phyloP scores from a whole-genome alignment of 164 flowering plant species.

The Kingdonia uniflora region DNA sequence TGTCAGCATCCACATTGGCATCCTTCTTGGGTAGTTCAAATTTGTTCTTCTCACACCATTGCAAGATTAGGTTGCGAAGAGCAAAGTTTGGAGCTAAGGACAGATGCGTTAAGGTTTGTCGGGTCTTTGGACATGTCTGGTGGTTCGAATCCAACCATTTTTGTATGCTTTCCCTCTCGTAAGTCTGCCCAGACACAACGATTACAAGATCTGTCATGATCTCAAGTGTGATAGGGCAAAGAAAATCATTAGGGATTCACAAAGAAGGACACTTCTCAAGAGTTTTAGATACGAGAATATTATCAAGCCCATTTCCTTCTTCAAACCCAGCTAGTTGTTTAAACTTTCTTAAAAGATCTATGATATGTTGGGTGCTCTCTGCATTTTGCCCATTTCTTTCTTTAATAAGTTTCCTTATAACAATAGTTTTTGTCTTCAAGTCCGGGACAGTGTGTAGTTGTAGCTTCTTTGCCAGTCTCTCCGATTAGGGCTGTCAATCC shows the following conservation, averaged over 20 bases:
- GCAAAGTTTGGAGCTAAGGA: constrained; percentile 71
- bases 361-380: constrained; percentile 40
- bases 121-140: constrained; percentile 71
- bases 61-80: constrained; percentile 55
- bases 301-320: constrained; percentile 21
- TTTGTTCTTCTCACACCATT: constrained; percentile 73
- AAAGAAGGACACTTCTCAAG: constrained; percentile 30
- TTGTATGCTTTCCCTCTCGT: constrained; percentile 69
- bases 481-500: too few species aligned
- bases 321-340: constrained; percentile 50
- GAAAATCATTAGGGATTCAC: constrained; percentile 55
- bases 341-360: constrained; percentile 47
- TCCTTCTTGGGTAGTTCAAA: constrained; percentile 41
- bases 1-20: constrained; percentile 4
- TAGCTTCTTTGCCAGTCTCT: too few species aligned
- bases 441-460: too few species aligned
- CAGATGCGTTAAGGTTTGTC: constrained; percentile 48
- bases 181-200: constrained; percentile 73
- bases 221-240: constrained; percentile 68
- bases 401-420: constrained; percentile 38
- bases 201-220: constrained; percentile 83
- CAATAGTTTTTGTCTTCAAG: constrained; percentile 57
- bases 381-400: constrained; percentile 30
- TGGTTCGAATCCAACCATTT: constrained; percentile 66
- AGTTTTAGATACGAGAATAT: constrained; percentile 24